A percentile compares a stretch with the other conserved stretches of the same genome.
Evolutionary conservation across 495 filamentous ascomycete genomes (phyloP).

Genomic region (Hypoxylon crocopeplum): DNA sequence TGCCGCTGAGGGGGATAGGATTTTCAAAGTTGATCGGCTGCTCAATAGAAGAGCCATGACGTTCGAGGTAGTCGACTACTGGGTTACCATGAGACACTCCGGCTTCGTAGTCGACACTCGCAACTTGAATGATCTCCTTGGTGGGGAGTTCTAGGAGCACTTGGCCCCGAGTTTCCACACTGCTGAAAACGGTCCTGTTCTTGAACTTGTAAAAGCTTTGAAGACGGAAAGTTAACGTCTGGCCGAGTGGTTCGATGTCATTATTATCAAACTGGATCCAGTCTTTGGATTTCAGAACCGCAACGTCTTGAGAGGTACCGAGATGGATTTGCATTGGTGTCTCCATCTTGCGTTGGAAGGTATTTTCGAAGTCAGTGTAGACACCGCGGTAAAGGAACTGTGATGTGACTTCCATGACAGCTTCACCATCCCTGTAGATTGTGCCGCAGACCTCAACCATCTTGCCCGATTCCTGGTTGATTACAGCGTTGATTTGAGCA

Average conservation of each 20-base stretch:
- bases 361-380: conserved; percentile 95
- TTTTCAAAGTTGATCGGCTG: conserved; percentile 98
- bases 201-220: conserved; percentile 91
- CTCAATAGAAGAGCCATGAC: conserved; percentile 91
- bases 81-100: conserved; percentile 93
- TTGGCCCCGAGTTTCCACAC: conserved; percentile 90
- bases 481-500: conserved; percentile 94
- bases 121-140: conserved; percentile 96
- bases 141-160: conserved; percentile 94
- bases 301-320: conserved; percentile 84
- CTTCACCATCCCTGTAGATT: conserved; percentile 80
- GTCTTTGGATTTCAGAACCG: conserved; percentile 92
- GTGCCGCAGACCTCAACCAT: conserved; percentile 99
- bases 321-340: conserved; percentile 95
- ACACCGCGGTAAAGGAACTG: conserved; percentile 95
- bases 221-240: conserved; percentile 96
- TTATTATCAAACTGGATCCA: conserved; percentile 90
- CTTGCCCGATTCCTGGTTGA: conserved; percentile 98
- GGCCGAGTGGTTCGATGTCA: conserved; percentile 82
- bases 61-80: conserved; percentile 93
- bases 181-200: conserved; percentile 91
- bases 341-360: conserved; percentile 96
- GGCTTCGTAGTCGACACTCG: conserved; percentile 91
- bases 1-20: conserved; percentile 91
- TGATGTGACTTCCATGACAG: conserved; percentile 98